phyloP scores from a whole-genome alignment of 371 early-diverging fungal species.

The Dentiscutata heterogama region DNA sequence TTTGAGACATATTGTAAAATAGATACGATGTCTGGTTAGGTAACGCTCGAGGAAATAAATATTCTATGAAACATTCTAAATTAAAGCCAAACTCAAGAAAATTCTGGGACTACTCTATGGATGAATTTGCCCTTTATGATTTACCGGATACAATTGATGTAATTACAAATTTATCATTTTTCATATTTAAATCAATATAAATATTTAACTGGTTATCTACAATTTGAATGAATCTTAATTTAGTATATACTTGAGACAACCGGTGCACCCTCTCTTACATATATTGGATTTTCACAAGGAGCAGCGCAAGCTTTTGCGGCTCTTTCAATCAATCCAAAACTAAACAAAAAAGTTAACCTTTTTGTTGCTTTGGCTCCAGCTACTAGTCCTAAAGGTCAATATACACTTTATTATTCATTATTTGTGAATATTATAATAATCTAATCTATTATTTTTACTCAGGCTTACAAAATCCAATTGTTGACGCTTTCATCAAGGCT shows the following conservation, averaged over 20 bases:
- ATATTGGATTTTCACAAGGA: slow-evolving; percentile 97
- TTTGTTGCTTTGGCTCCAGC: slow-evolving; percentile 95
- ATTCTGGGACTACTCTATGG: slow-evolving; percentile 96
- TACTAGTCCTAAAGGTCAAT: slow-evolving; percentile 78
- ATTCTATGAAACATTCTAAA: slow-evolving; percentile 85
- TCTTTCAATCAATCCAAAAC: slow-evolving; percentile 79
- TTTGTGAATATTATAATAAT: not conserved
- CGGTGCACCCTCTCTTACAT: slow-evolving; percentile 81
- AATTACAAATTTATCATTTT: no score
- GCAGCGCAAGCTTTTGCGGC: slow-evolving; percentile 94
- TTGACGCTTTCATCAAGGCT: slow-evolving; percentile 86
- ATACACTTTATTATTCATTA: not conserved
- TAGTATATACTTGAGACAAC: slow-evolving; percentile 87
- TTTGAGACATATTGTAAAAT: not conserved
- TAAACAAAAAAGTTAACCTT: slow-evolving; percentile 86
- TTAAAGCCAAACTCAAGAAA: slow-evolving; percentile 72
- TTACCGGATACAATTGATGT: slow-evolving; percentile 87
- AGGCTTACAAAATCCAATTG: slow-evolving; percentile 82
- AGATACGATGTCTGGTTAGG: slow-evolving; percentile 97
- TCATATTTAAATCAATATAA: no score
- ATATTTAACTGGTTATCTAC: no score
- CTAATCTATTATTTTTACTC: slow-evolving; percentile 38
- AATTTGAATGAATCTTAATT: no score
- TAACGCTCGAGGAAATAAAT: slow-evolving; percentile 97
- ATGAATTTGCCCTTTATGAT: slow-evolving; percentile 90